Evolutionary conservation across 306 rosid genomes (phyloP).

Genomic region (Crotalaria pallida): DNA sequence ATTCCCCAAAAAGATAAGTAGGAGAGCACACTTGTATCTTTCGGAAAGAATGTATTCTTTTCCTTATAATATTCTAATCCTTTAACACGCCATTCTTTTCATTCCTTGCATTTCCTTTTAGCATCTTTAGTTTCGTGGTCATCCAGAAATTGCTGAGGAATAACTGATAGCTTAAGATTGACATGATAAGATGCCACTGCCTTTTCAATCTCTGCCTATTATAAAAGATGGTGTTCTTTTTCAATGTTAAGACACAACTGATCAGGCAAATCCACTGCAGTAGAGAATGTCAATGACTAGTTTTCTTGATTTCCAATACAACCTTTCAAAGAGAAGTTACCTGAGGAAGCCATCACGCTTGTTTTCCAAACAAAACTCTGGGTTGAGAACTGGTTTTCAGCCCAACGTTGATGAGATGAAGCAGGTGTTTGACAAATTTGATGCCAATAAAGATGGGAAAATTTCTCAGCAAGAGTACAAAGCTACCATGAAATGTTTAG

Average conservation of each 20-base stretch:
- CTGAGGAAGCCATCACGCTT: slow-evolving; percentile 52
- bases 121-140: slow-evolving; percentile 41
- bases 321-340: slow-evolving; percentile 52
- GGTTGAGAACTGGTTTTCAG: slow-evolving; percentile 31
- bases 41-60: slow-evolving; percentile 43
- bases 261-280: slow-evolving; percentile 4
- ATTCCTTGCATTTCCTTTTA: not conserved
- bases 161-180: slow-evolving; percentile 15
- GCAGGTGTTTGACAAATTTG: slow-evolving; percentile 69
- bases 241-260: not conserved
- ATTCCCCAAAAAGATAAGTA: slow-evolving; percentile 4
- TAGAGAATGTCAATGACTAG: slow-evolving; percentile 42
- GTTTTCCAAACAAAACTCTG: slow-evolving; percentile 53
- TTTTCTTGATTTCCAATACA: slow-evolving; percentile 79
- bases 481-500: slow-evolving; percentile 51
- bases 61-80: slow-evolving; percentile 19
- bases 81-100: slow-evolving; percentile 23
- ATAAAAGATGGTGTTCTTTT: not conserved
- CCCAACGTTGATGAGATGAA: slow-evolving; percentile 70
- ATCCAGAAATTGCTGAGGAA: slow-evolving; percentile 29
- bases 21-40: slow-evolving; percentile 25
- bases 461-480: slow-evolving; percentile 71
- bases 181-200: not conserved
- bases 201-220: not conserved
- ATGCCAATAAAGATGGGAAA: slow-evolving; percentile 69